Base-by-base conservation (phyloP, 768 basidiomycete genomes). In the Russula vinacea region DNA sequence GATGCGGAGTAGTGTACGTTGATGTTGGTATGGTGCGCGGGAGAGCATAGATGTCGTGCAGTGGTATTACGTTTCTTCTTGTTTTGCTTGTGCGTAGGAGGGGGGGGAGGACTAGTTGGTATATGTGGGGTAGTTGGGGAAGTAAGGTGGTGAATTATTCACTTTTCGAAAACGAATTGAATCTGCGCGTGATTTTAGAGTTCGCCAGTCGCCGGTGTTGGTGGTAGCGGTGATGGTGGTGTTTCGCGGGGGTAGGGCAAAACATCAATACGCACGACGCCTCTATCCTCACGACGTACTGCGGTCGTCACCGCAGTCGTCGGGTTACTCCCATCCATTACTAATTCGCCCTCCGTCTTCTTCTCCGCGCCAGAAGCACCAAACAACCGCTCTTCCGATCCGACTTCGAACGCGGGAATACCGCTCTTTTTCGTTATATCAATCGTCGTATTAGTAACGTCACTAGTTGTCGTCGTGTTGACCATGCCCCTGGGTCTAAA, bases 201-300 rank as follows among this genome's bases (percentile, higher is more conserved):
- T 29, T 56, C 47, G n/a, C 45, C 22, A 24, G 45, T 47, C n/a
- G 45, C n/a, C 22, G 22, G 45, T 47, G 45, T 22, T n/a, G 45
- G 45, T n/a, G 51, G 40, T 2, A 49, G 29, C 4, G 37, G 45
- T 24, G 26, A 53, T 5, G 62, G 44, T 10, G 26, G 45, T 39
- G 49, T 57, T 14, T 64, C 45, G 8, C 32, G 53, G 2, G 45
- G 29, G 42, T 52, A 61, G 7, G 64, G 59, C 19, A 65, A n/a
- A n/a, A 33, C 33, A 33, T 65, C 64, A 5, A 65, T 65, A 17
- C 59, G 64, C 33, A 65, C 64, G 16, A 65, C 64, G n/a, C 55
- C 49, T 16, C 45, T 19, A 16, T 56, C 58, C 32, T 59, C 63
- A 1, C 35, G 52, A 52, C 22, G 59, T 47, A 47, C 45, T n/a